These are phyloP conservation scores for Thelonectria blattea DNA, from an alignment of 2,329 filamentous ascomycete species.

Conservation along the genomic window DNA sequence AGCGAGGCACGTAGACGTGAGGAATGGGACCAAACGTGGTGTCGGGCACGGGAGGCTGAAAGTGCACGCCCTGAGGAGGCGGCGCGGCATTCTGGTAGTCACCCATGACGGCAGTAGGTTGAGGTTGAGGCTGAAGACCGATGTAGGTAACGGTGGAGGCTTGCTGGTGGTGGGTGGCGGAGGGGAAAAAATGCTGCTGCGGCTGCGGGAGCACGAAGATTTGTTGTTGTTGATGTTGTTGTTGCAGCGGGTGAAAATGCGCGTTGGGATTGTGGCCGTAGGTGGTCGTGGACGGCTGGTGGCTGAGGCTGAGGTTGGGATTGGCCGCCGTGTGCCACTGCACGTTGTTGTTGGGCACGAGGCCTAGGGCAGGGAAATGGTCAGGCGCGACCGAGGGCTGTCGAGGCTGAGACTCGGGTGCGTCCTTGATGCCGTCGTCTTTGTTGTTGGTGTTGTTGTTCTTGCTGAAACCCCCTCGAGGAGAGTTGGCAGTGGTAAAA, in stretches of 20 bases:
- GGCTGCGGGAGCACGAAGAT: conserved; percentile 1
- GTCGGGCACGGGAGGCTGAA: conserved; percentile 64
- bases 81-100: conserved; percentile 52
- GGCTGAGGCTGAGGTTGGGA: conserved; percentile 42
- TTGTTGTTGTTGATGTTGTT: conserved; percentile 21
- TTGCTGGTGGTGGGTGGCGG: conserved; percentile 5
- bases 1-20: conserved; percentile 62
- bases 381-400: conserved; percentile 18
- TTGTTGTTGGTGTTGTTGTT: conserved; percentile 10
- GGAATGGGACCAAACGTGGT: conserved; percentile 61
- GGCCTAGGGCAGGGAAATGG: conserved; percentile 41
- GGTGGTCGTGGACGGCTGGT: conserved; percentile 34
- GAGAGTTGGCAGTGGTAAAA: conserved; percentile 33
- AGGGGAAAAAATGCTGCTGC: conserved; percentile 7
- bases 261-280: conserved; percentile 18
- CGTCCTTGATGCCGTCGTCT: background rate
- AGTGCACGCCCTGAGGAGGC: conserved; percentile 54
- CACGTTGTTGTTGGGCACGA: conserved; percentile 30
- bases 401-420: background rate
- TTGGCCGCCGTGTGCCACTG: conserved; percentile 46
- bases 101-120: conserved; percentile 41
- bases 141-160: conserved; percentile 37
- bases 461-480: conserved; percentile 33
- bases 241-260: too few relatives aligned
- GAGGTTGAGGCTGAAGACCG: conserved; percentile 30